Evolutionary conservation across 352 stramenopile genomes (phyloP), one percentile per base, ranked within the genome.

Genomic region (Pythium phragmitis): DNA sequence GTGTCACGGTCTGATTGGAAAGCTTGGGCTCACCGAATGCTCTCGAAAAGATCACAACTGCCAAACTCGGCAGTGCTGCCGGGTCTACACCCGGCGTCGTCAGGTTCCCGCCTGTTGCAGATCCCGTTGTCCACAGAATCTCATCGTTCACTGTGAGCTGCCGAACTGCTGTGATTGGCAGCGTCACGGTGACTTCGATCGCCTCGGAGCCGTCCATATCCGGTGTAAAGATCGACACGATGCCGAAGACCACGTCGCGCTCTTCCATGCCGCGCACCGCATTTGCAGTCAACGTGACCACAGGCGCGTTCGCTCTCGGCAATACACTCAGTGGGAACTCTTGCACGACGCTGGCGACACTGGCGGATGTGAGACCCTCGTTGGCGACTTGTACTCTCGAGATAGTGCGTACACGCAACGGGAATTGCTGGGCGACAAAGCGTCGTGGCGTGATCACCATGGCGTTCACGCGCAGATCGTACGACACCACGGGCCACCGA

Each of bases 151-250:
- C 19, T 7, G 9, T 8, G 19, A 68, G 23, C 23, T 48, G 53
- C n/a, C 59, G 53, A 12, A 59, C 46, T 14, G 45, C 45, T 12
- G 28, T 16, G 14, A 50, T 17, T 0, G 61, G 61, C 17, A 68
- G 37, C 7, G 12, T 23, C 5, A 68, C 21, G 1, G 17, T 23
- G 26, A 63, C 53, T 58, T 68, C 61, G 7, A 68, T 26, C 23
- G 43, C 14, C 19, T 68, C 61, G 23, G 61, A 68, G 9, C 61
- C 61, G 21, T 68, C 61, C 47, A 55, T 53, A 23, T 68, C 61
- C 4, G 53, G 61, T 14, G 61, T 68, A 39, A 39, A 61, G 21
- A 68, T 14, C 7, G 28, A 19, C 30, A 45, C 34, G 17, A 68
- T 63, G 4, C 12, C 16, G 13, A 68, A 63, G 8, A 33, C 11